phyloP scores from a whole-genome alignment of 257 asterid genomes.

The Paulownia fortunei region DNA sequence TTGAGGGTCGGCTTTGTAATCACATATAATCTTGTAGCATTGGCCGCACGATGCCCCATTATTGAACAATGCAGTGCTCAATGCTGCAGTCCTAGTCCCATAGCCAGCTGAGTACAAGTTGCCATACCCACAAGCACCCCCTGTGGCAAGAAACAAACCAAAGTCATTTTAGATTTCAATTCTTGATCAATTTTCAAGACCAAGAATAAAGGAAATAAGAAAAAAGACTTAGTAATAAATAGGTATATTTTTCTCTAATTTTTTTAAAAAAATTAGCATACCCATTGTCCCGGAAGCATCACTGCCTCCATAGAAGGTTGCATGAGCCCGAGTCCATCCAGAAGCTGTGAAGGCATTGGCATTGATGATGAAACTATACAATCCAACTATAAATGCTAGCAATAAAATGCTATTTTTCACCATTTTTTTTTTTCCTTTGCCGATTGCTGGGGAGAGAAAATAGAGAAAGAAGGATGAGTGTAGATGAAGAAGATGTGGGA shows the following conservation, averaged over 20 bases:
- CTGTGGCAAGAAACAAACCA: conserved; percentile 11
- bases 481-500: background rate
- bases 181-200: background rate
- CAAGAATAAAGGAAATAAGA: background rate
- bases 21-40: conserved; percentile 67
- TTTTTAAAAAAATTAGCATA: conserved; percentile 5
- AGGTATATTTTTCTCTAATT: background rate
- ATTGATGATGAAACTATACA: conserved; percentile 32
- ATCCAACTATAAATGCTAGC: conserved; percentile 31
- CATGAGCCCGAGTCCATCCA: conserved; percentile 52
- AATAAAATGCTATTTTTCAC: conserved; percentile 25
- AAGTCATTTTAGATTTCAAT: background rate
- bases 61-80: conserved; percentile 71
- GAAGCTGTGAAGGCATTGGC: conserved; percentile 52
- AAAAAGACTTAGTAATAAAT: background rate
- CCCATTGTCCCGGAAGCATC: conserved; percentile 86
- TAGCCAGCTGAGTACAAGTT: conserved; percentile 54
- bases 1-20: conserved; percentile 38
- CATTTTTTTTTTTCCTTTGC: conserved; percentile 28
- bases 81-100: conserved; percentile 68
- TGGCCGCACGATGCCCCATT: conserved; percentile 72
- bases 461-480: background rate
- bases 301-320: conserved; percentile 74
- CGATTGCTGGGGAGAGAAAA: background rate
- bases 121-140: conserved; percentile 81